A percentile compares a stretch with the other conserved stretches of the same genome.
Evolutionary conservation across 768 basidiomycete genomes (phyloP).

Genomic region (Leccinum rimulosum): DNA sequence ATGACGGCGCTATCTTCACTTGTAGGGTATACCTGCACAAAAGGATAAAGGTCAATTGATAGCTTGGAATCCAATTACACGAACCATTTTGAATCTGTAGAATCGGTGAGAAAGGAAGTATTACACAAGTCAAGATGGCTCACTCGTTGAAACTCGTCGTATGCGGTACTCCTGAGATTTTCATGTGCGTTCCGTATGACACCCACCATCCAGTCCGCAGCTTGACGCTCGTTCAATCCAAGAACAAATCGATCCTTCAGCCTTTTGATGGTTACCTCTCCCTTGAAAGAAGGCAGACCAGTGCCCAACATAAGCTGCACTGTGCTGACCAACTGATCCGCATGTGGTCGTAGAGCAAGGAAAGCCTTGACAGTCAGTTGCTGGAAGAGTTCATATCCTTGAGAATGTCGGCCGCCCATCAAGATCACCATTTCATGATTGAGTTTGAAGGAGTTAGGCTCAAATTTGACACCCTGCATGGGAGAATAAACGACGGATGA

Average conservation of each 20-base stretch:
- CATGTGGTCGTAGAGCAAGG: constrained; percentile 92
- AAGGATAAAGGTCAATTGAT: background rate
- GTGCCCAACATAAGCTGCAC: constrained; percentile 94
- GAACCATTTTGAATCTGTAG: constrained; percentile 49
- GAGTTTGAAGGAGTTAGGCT: constrained; percentile 96
- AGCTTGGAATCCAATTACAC: constrained; percentile 8
- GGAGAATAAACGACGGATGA: constrained; percentile 8
- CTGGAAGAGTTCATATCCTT: constrained; percentile 93
- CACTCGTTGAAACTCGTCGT: constrained; percentile 94
- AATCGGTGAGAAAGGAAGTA: constrained; percentile 6
- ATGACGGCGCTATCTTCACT: constrained; percentile 13
- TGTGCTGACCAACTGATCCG: constrained; percentile 85
- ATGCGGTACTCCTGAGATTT: constrained; percentile 88
- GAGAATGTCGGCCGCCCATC: constrained; percentile 94
- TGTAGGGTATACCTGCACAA: constrained; percentile 30
- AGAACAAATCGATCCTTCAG: constrained; percentile 85
- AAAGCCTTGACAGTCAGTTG: constrained; percentile 95
- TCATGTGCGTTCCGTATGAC: constrained; percentile 91
- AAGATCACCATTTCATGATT: constrained; percentile 98
- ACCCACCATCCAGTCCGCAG: constrained; percentile 91
- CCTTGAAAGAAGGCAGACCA: constrained; percentile 94
- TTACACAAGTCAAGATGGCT: constrained; percentile 23
- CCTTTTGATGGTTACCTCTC: constrained; percentile 86
- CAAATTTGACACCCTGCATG: constrained; percentile 92
- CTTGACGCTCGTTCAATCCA: constrained; percentile 80